phyloP scores from a whole-genome alignment of 208 protist genomes.

The Trypanosoma caninum region DNA sequence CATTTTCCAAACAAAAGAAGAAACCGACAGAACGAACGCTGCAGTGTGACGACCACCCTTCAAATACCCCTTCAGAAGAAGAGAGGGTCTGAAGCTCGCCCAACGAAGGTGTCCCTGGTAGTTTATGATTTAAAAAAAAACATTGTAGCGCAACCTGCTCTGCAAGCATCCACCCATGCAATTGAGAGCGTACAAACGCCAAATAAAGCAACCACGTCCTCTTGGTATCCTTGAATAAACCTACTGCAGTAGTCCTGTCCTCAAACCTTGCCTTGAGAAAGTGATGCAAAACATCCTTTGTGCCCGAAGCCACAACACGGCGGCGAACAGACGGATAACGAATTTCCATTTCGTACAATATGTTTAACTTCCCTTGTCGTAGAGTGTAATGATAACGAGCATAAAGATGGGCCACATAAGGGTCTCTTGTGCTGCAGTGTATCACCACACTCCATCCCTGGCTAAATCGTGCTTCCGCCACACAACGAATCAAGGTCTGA shows the following conservation, averaged over 20 bases:
- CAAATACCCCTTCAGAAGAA: conserved; percentile 40
- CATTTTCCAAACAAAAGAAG: conserved; percentile 47
- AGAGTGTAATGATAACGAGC: conserved; percentile 63
- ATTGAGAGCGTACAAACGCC: conserved; percentile 49
- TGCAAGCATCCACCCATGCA: conserved; percentile 60
- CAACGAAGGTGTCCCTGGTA: conserved; percentile 8
- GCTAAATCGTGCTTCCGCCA: conserved; percentile 70
- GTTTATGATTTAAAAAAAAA: conserved; percentile 15
- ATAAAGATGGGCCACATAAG: conserved; percentile 42
- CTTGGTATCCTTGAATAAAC: conserved; percentile 19
- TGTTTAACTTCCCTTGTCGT: conserved; percentile 55
- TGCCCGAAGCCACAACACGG: conserved; percentile 60
- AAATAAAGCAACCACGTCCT: conserved; percentile 55
- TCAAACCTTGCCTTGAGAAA: conserved; percentile 40
- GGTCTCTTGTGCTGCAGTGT: conserved; percentile 42
- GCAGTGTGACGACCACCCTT: conserved; percentile 59
- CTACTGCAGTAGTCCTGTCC: conserved; percentile 9
- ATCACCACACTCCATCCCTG: conserved; percentile 85
- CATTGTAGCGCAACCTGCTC: conserved; percentile 59
- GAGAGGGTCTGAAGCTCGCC: conserved; percentile 40
- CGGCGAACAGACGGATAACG: conserved; percentile 64
- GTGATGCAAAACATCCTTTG: conserved; percentile 60
- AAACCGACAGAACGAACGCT: conserved; percentile 50
- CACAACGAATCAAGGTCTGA: conserved; percentile 32
- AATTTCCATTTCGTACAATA: conserved; percentile 80